Percentiles rank a stretch among this genome's conserved stretches.
These are phyloP conservation scores for Saturnispora serradocipensis DNA, from an alignment of 805 yeast genomes.

Conservation along the genomic window DNA sequence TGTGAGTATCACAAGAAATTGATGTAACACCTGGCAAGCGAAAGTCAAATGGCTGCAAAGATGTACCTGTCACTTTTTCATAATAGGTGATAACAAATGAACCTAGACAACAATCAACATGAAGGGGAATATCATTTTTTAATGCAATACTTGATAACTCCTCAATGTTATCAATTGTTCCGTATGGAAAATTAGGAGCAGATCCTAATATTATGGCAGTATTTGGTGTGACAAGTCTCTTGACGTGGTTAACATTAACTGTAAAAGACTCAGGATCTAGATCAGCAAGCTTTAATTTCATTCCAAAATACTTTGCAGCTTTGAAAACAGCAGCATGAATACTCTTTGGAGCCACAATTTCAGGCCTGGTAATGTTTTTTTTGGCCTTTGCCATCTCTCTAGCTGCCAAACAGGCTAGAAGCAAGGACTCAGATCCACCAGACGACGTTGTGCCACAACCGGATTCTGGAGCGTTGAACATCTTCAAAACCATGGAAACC, in stretches of 20 bases:
- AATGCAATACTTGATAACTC: constrained; percentile 56
- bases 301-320: constrained; percentile 85
- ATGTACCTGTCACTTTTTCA: constrained; percentile 37
- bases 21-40: constrained; percentile 90
- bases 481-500: constrained; percentile 75
- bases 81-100: constrained; percentile 76
- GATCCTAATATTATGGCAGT: constrained; percentile 86
- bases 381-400: constrained; percentile 58
- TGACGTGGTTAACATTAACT: constrained; percentile 57
- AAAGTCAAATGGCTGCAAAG: constrained; percentile 64
- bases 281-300: constrained; percentile 73
- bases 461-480: constrained; percentile 71
- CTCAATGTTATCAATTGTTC: constrained; percentile 84
- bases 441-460: constrained; percentile 79
- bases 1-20: constrained; percentile 98
- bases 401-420: constrained; percentile 82
- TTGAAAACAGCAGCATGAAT: constrained; percentile 94
- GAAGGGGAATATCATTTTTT: constrained; percentile 71
- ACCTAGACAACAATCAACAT: constrained; percentile 94
- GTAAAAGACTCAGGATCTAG: constrained; percentile 51
- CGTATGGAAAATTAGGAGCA: constrained; percentile 97
- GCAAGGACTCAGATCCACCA: constrained; percentile 92
- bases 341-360: constrained; percentile 80
- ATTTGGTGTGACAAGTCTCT: constrained; percentile 58
- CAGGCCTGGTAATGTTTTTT: constrained; percentile 62